Evolutionary conservation across 495 filamentous ascomycete genomes (phyloP), one percentile per base, ranked within the genome.

Genomic region (Penicillium verhagenii): DNA sequence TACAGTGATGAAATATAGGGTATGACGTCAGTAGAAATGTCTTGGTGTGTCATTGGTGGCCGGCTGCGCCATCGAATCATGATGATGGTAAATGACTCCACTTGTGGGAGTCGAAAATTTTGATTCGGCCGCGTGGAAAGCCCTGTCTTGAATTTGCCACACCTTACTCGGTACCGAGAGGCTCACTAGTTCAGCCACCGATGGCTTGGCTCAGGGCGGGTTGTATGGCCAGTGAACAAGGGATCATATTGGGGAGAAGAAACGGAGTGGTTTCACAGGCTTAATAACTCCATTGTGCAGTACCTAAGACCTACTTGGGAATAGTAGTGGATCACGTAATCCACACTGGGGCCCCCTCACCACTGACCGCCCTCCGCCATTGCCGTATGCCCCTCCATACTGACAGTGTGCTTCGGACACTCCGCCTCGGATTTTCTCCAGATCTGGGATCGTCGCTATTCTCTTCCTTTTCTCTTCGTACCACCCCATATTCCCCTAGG

Each of bases 61-160:
- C n/a, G n/a, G n/a, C 31, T 25, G 38, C 37, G 28, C 46, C 37
- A 38, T 38, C 38, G 26, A 43, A 38, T 54, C 43, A 55, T 40
- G 24, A 55, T 55, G 45, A 56, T 56, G 53, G 7, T 19, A 4
- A 45, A 19, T 7, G 35, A 11, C 52, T 31, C 44, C 52, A 48
- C 52, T 33, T 18, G 2, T 0, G 19, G 11, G 11, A 6, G 1
- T 31, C 3, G 16, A 23, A 24, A 20, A n/a, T 14, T n/a, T 3
- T 16, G 20, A 45, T 25, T 25, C 13, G 21, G 6, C 10, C 6
- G 19, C n/a, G 21, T 8, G 18, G 14, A 19, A 26, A 45, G 24
- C 26, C 50, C 40, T 23, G 39, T n/a, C 23, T 29, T 20, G 33
- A n/a, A 35, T 28, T 21, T 37, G 42, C 42, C 40, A 38, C 14